phyloP scores from a whole-genome alignment of 495 filamentous ascomycete species.

The Sabuloglossum arenarium region DNA sequence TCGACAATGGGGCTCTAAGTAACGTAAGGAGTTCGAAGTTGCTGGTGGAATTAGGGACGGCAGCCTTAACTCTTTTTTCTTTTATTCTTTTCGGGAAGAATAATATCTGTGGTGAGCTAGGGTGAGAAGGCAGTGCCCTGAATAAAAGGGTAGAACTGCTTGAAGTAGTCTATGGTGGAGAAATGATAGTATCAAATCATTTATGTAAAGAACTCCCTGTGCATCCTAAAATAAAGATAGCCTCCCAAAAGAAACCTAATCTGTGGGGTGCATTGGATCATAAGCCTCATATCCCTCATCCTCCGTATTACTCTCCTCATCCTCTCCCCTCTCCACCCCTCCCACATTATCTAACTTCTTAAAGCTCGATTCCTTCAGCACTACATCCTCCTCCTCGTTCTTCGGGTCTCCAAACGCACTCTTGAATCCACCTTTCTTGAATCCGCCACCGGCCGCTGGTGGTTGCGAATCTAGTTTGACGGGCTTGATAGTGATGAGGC shows the following conservation, averaged over 20 bases:
- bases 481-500: slow-evolving; percentile 16
- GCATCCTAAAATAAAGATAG: too few relatives aligned
- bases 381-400: slow-evolving; percentile 18
- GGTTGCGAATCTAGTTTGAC: slow-evolving; percentile 10
- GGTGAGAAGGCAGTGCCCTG: too few relatives aligned
- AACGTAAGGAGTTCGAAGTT: too few relatives aligned
- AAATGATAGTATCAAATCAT: too few relatives aligned
- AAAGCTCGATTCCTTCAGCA: not conserved
- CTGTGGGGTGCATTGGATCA: slow-evolving; percentile 30
- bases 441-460: slow-evolving; percentile 21
- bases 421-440: slow-evolving; percentile 43
- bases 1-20: too few relatives aligned
- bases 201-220: too few relatives aligned
- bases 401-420: slow-evolving; percentile 29
- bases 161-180: too few relatives aligned
- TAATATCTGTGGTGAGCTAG: too few relatives aligned
- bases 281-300: slow-evolving; percentile 24
- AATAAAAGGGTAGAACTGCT: too few relatives aligned
- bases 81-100: too few relatives aligned
- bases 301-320: slow-evolving; percentile 22
- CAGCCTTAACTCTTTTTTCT: too few relatives aligned
- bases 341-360: not conserved
- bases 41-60: too few relatives aligned
- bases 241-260: slow-evolving; percentile 10
- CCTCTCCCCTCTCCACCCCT: slow-evolving; percentile 16